A percentile compares a stretch with the other conserved stretches of the same genome.
Conservation (phyloP, 176 grass and related monocot species). For the Neostapfia colusana region DNA sequence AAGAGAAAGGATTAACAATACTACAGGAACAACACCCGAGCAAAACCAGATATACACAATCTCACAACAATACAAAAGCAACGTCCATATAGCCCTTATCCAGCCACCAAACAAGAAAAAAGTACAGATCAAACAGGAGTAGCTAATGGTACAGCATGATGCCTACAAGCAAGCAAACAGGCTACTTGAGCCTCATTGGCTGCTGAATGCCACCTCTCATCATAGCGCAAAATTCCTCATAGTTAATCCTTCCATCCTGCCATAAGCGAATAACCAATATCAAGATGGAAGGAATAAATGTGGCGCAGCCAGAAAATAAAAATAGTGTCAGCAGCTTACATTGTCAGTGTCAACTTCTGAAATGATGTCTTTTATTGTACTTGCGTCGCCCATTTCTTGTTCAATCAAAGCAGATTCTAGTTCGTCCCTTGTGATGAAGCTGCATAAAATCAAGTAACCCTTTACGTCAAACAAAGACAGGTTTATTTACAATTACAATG, state of each 20-base stretch:
- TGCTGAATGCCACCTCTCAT: constrained; percentile 89
- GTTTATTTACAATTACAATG: constrained; percentile 12
- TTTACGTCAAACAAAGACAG: constrained; percentile 23
- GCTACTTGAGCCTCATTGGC: constrained; percentile 74
- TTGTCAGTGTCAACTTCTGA: constrained; percentile 93
- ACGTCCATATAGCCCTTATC: constrained; percentile 25
- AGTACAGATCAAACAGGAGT: constrained; percentile 22
- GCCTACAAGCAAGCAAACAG: constrained; percentile 26
- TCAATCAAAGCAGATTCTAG: constrained; percentile 87
- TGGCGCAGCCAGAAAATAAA: not conserved
- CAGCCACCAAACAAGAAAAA: constrained; percentile 11
- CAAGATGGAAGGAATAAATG: constrained; percentile 1
- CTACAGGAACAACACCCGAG: constrained; percentile 10
- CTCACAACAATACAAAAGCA: not conserved
- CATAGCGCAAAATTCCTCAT: constrained; percentile 97
- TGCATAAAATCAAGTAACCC: constrained; percentile 41
- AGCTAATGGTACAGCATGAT: constrained; percentile 27
- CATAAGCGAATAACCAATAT: constrained; percentile 28
- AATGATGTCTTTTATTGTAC: constrained; percentile 95
- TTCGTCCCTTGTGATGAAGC: constrained; percentile 96
- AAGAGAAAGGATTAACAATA: constrained; percentile 34
- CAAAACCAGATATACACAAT: constrained; percentile 51
- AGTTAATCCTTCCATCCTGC: constrained; percentile 97
- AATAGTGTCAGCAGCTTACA: constrained; percentile 41
- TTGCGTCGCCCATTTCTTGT: constrained; percentile 83